Percentiles rank a stretch among this genome's conserved stretches.
phyloP scores from a whole-genome alignment of 2,329 filamentous ascomycete genomes.

The Clarireedia homoeocarpa region DNA sequence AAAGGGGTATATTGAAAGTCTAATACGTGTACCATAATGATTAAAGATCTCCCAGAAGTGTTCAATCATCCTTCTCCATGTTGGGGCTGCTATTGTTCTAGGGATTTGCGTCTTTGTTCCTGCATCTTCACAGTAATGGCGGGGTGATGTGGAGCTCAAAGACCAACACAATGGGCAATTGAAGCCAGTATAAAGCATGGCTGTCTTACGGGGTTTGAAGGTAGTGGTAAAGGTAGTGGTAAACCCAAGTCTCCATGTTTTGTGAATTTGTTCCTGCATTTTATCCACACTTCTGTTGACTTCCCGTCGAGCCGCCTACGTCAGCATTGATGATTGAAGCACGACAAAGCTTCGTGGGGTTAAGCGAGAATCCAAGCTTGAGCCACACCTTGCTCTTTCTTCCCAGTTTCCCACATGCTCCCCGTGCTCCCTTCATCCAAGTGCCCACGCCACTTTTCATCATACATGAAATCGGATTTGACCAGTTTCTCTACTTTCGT shows the following conservation, averaged over 20 bases:
- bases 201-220: too few species aligned
- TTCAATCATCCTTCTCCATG: too few species aligned
- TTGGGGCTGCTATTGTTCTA: too few species aligned
- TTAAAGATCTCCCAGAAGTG: not conserved
- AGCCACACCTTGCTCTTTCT: constrained; percentile 19
- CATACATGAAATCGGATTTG: not conserved
- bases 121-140: too few species aligned
- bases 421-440: not conserved
- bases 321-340: constrained; percentile 6
- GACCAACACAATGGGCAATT: too few species aligned
- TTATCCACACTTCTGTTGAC: not conserved
- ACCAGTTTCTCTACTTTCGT: not conserved
- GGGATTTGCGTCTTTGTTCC: too few species aligned
- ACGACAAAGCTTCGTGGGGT: not conserved
- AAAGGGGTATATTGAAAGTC: not conserved
- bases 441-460: not conserved
- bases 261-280: too few species aligned
- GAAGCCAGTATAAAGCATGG: too few species aligned
- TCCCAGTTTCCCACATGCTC: constrained; percentile 9
- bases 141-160: too few species aligned
- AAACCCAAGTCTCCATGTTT: too few species aligned
- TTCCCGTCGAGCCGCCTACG: constrained; percentile 18
- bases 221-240: too few species aligned
- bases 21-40: not conserved
- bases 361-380: constrained; percentile 11